Base-by-base conservation (phyloP, 768 basidiomycete species). In the Wakefieldia striispora region DNA sequence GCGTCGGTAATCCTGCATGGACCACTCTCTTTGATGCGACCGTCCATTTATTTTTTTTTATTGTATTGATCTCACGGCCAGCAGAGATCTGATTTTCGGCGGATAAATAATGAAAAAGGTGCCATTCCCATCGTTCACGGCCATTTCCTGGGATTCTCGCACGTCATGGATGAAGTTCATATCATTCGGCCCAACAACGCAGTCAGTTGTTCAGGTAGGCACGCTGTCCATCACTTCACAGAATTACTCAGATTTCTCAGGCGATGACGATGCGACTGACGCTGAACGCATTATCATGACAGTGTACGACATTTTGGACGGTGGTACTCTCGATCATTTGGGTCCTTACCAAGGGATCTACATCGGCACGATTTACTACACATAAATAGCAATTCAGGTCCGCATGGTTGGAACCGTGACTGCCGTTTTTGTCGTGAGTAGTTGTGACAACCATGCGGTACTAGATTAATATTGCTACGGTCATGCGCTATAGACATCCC, bases 121-220 rank as follows among this genome's bases (percentile, higher is more conserved):
- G 50, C 72, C 24, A 67, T 85, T 37, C 83, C 84, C 20, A 83
- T 79, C 50, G 70, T 84, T 8, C 83, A 83, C 8, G 76, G 73
- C 2, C 68, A 72, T 17, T 69, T 66, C 49, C 58, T 82, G 51
- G 78, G 77, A 43, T 85, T 75, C 64, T 77, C 57, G 7, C 62
- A 67, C 20, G 62, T 65, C 12, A 53, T 52, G 24, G 72, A 72
- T 11, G 76, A 77, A 46, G 57, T 75, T 19, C 72, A 75, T 55
- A 78, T 84, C 38, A 45, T 79, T 33, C 43, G 57, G 9, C 57
- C 62, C 17, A 53, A 60, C 45, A 63, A 71, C 14, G 73, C 65
- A 3, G 67, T 73, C n/a, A 52, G 67, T 38, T 80, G 77, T 60
- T 70, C 75, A 7, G 74, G 76, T 67, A 23, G 29, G 55, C 52